Conservation (phyloP, 176 grass and related monocot genomes). For the Carex myosuroides region DNA sequence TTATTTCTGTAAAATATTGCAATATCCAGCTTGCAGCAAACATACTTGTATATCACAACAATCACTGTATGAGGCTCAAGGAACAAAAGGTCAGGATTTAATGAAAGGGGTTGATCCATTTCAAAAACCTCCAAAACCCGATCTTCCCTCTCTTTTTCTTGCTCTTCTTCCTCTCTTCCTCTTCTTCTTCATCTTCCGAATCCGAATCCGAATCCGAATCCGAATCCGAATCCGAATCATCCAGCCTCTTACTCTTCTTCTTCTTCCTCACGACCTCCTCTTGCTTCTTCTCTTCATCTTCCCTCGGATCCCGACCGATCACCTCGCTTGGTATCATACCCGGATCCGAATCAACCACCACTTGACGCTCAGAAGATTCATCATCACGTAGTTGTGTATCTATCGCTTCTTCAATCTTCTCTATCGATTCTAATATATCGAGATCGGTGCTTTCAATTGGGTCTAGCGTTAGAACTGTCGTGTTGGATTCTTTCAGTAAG, state of each 20-base stretch:
- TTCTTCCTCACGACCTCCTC: neutral
- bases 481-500: conserved; percentile 2
- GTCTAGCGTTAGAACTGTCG: neutral
- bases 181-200: conserved; percentile 28
- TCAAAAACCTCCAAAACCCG: conserved; percentile 34
- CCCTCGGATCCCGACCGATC: neutral
- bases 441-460: conserved; percentile 1
- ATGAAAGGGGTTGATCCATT: conserved; percentile 27
- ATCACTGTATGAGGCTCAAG: neutral
- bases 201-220: conserved; percentile 34
- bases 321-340: neutral
- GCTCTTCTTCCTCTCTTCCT: neutral
- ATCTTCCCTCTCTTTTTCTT: neutral
- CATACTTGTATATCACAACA: neutral
- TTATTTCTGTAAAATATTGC: neutral
- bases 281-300: conserved; percentile 1
- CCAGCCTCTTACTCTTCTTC: neutral
- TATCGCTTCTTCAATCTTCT: neutral
- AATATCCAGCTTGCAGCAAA: neutral
- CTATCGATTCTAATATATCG: neutral
- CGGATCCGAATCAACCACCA: conserved; percentile 3
- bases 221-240: conserved; percentile 11
- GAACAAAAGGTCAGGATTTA: neutral
- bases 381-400: neutral
- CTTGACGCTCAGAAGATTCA: neutral